Percentiles rank a stretch among this genome's conserved stretches.
Conservation (phyloP, 2,329 filamentous ascomycete genomes). For the Ceratocystis colombiana region DNA sequence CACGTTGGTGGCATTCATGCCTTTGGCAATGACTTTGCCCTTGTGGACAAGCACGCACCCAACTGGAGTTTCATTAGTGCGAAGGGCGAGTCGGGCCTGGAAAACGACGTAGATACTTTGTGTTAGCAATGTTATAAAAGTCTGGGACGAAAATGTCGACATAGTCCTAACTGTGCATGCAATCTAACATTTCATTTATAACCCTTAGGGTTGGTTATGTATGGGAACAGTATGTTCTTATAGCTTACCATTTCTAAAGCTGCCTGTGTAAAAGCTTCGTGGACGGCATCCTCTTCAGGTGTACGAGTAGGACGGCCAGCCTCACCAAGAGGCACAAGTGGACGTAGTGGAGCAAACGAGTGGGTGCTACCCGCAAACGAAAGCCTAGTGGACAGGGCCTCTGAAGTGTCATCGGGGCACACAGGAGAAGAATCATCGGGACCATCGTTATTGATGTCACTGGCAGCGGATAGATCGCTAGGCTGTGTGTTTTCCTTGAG, state of each 20-base stretch:
- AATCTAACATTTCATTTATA: neutral
- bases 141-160: too few relatives aligned
- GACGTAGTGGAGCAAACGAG: constrained; percentile 24
- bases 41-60: constrained; percentile 86
- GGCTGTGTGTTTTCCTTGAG: constrained; percentile 1
- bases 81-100: constrained; percentile 74
- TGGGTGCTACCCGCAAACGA: constrained; percentile 24
- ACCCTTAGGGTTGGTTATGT: neutral
- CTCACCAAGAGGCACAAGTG: constrained; percentile 25
- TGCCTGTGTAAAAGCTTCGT: constrained; percentile 65
- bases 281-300: constrained; percentile 35
- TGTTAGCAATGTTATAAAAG: too few relatives aligned
- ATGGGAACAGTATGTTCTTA: constrained; percentile 11
- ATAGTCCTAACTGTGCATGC: neutral
- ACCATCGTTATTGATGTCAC: neutral
- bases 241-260: constrained; percentile 69
- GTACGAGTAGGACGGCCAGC: constrained; percentile 25
- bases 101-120: neutral
- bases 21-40: constrained; percentile 67
- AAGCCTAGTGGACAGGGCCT: constrained; percentile 17
- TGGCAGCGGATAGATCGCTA: neutral
- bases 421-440: neutral
- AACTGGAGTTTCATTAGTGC: constrained; percentile 85
- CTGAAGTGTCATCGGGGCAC: constrained; percentile 14
- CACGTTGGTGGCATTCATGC: constrained; percentile 95